These are phyloP conservation scores for Periconia macrospinosa DNA, from an alignment of 2,329 filamentous ascomycete species.

Conservation along the genomic window DNA sequence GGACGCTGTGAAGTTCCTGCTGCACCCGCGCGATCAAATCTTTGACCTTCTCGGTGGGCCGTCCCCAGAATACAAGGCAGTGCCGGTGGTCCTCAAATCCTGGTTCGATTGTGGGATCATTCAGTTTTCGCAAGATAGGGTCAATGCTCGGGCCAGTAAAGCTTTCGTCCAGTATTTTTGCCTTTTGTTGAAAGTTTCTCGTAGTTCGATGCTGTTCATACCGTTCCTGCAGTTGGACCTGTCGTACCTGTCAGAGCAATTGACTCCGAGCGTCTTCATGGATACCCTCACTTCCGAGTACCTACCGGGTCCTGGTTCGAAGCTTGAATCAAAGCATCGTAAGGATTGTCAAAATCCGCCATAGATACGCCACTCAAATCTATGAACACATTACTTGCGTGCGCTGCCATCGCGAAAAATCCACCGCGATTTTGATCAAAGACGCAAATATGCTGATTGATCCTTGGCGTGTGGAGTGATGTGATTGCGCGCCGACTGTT, in stretches of 20 bases:
- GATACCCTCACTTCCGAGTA: constrained; percentile 4
- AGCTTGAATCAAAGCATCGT: constrained; percentile 70
- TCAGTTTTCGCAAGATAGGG: constrained; percentile 70
- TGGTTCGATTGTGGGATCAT: constrained; percentile 64
- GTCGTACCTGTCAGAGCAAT: neutral
- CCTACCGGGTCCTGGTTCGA: constrained; percentile 69
- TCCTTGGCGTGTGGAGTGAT: neutral
- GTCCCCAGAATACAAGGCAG: constrained; percentile 86
- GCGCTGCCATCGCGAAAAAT: constrained; percentile 5
- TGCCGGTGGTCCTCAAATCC: constrained; percentile 75
- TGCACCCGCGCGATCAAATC: constrained; percentile 71
- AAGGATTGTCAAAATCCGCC: constrained; percentile 66
- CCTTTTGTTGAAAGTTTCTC: constrained; percentile 75
- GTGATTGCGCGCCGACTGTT: neutral
- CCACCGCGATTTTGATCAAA: neutral
- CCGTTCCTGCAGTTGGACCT: constrained; percentile 69
- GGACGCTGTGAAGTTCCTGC: constrained; percentile 61
- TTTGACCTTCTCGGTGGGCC: constrained; percentile 73
- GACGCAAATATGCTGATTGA: constrained; percentile 20
- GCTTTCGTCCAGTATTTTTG: constrained; percentile 68
- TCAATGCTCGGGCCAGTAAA: constrained; percentile 77
- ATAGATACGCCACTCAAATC: constrained; percentile 45
- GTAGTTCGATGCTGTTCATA: constrained; percentile 75
- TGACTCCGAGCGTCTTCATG: neutral
- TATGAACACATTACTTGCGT: constrained; percentile 32